Base-by-base conservation (phyloP, 495 filamentous ascomycete genomes). In the Sporormia fimetaria region DNA sequence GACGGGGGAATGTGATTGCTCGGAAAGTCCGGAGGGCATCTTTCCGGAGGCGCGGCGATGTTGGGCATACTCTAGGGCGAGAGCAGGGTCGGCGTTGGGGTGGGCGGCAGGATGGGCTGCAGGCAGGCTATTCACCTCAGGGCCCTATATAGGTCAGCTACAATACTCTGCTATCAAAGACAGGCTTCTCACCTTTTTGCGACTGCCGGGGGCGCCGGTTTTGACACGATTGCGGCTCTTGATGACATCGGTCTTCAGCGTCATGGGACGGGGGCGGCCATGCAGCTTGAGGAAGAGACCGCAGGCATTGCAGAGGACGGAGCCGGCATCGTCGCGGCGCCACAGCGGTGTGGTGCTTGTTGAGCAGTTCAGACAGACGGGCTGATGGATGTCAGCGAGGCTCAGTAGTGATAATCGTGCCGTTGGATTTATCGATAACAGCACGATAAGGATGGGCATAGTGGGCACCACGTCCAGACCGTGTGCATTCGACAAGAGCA, bases 141-240 rank as follows among this genome's bases (percentile, higher is more conserved):
- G 37, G 22, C 15, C 18, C 34, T 46, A 17, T 0, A 42, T 20
- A 1, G 21, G 3, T 2, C 25, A 11, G 8, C 12, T 4, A 29
- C 21, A n/a, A n/a, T n/a, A n/a, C n/a, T n/a, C n/a, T n/a, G n/a
- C n/a, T n/a, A n/a, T n/a, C n/a, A n/a, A n/a, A n/a, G n/a, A n/a
- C n/a, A n/a, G n/a, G n/a, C n/a, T n/a, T 58, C 68, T 60, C 55
- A 88, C 87, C 75, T 94, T 96, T 63, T 87, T 88, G 66, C 88
- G 90, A 37, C 78, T 74, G 7, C 76, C 78, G 52, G 85, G 80
- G 4, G 82, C 84, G 44, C 80, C 75, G 31, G 86, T 90, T 69
- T 96, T 96, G 34, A 96, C 87, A 39, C 90, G 78, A 60, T 99
- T 99, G 52, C 90, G 87, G 67, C 87, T 94, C 66, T 99, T 99